Base-by-base conservation (phyloP, 73 alveolate species). In the Vitrella brassicaformis region DNA sequence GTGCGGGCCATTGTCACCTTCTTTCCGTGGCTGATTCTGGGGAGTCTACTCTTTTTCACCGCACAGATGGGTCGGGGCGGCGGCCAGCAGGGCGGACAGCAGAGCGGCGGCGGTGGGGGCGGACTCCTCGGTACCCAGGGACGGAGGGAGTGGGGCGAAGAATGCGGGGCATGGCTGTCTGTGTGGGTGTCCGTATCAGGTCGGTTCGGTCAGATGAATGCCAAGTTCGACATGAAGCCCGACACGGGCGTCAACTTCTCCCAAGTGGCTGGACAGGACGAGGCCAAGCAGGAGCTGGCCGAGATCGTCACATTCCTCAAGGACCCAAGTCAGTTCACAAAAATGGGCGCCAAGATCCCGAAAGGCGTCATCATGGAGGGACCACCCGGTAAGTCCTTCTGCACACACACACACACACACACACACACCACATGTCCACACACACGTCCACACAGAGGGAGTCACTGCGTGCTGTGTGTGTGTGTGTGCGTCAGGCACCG, bases 201-300 rank as follows among this genome's bases (percentile, higher is more conserved):
- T n/a, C n/a, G 14, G 56, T 8, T 39, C 22, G 56, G 56, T 14
- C 4, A 39, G 56, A 8, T 39, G 22, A 39, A 4, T 8, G 56
- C 22, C 56, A 39, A 39, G 14, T 14, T 39, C 14, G 56, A 39
- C 75, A 80, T 86, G 80, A 82, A 81, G 28, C 81, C 89, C 0
- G 87, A 89, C 83, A 81, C 88, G 4, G 81, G 84, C 10, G 82
- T 75, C 71, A 73, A 73, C 70, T 88, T 88, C 31, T 68, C 78
- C 74, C 79, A 88, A 28, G 95, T 89, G 45, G 94, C 94, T 19
- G 94, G 95, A 32, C 84, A 87, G 70, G 95, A 91, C 27, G 91
- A 85, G n/a, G 94, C 94, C 46, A 87, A 87, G 67, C 73, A 66
- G 31, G 94, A 87, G 47, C 47, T 87, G 45, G 67, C 71, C 86